These are phyloP conservation scores for Pythium biforme DNA, from an alignment of 352 stramenopile species.

Conservation along the genomic window DNA sequence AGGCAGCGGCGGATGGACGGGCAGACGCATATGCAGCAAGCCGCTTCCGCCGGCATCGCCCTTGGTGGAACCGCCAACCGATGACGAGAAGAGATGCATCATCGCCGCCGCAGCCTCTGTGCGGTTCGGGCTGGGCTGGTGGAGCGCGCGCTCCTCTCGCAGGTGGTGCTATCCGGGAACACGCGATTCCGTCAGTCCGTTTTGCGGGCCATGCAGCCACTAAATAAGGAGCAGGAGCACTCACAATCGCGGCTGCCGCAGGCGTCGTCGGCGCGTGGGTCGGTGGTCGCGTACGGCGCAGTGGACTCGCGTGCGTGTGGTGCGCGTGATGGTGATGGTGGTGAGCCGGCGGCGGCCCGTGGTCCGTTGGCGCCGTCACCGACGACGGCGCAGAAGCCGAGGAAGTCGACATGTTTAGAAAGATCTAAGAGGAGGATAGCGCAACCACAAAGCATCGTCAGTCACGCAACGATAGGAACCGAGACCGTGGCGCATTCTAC, in stretches of 20 bases:
- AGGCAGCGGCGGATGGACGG: constrained; percentile 19
- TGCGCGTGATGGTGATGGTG: constrained; percentile 21
- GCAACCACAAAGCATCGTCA: no score
- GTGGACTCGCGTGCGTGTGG: constrained; percentile 26
- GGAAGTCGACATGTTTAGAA: no score
- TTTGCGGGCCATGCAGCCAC: neutral
- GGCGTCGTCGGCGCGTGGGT: constrained; percentile 21
- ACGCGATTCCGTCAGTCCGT: neutral
- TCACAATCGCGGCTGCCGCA: constrained; percentile 17
- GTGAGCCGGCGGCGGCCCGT: constrained; percentile 14
- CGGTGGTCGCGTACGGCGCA: constrained; percentile 19
- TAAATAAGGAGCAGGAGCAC: neutral
- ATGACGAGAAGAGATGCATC: constrained; percentile 72
- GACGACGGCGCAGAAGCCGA: neutral
- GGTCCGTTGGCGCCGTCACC: neutral
- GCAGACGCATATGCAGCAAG: constrained; percentile 15
- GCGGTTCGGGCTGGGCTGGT: constrained; percentile 74
- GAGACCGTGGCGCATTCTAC: no score
- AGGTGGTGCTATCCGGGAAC: constrained; percentile 4
- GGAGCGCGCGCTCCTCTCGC: constrained; percentile 30
- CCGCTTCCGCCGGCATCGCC: constrained; percentile 19
- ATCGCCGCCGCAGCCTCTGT: constrained; percentile 76
- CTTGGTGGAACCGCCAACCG: constrained; percentile 7
- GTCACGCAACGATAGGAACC: no score
- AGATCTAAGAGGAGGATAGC: no score